phyloP scores from a whole-genome alignment of 441 rosid species.

The Populus hybrid region DNA sequence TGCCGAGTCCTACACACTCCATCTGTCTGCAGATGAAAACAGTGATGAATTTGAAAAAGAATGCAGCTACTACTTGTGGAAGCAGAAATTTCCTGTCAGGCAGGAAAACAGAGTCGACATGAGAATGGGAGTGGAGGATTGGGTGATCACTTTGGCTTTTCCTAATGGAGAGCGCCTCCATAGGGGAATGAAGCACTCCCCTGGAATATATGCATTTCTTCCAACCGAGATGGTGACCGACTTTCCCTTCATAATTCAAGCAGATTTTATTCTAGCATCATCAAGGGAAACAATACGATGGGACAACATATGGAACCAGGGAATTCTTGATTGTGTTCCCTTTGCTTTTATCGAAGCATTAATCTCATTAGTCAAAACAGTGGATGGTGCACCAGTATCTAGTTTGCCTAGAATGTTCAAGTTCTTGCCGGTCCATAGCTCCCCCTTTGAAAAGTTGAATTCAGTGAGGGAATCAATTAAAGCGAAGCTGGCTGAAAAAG shows the following conservation, averaged over 20 bases:
- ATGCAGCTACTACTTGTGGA: constrained; percentile 3
- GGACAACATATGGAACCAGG: constrained; percentile 11
- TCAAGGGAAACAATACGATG: constrained; percentile 1
- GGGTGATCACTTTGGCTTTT: too few relatives aligned
- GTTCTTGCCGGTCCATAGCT: constrained; percentile 51
- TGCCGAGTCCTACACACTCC: neutral
- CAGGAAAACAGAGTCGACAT: neutral
- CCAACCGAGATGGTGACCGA: neutral
- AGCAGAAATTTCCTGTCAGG: constrained; percentile 12
- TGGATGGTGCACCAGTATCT: constrained; percentile 43
- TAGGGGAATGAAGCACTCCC: too few relatives aligned
- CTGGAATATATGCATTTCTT: too few relatives aligned
- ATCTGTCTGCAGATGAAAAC: neutral
- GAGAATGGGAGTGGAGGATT: neutral
- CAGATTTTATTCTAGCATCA: constrained; percentile 15
- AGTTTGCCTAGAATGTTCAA: constrained; percentile 44
- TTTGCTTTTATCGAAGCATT: constrained; percentile 1
- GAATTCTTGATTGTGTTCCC: constrained; percentile 9
- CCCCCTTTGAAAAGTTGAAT: constrained; percentile 38
- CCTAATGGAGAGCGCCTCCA: too few relatives aligned
- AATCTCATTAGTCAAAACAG: constrained; percentile 45
- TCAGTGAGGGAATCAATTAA: constrained; percentile 44
- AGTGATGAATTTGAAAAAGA: neutral
- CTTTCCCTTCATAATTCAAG: constrained; percentile 9
- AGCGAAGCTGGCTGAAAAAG: constrained; percentile 33